Base-by-base conservation (phyloP, 805 yeast genomes). In the Alloascoidea africana region DNA sequence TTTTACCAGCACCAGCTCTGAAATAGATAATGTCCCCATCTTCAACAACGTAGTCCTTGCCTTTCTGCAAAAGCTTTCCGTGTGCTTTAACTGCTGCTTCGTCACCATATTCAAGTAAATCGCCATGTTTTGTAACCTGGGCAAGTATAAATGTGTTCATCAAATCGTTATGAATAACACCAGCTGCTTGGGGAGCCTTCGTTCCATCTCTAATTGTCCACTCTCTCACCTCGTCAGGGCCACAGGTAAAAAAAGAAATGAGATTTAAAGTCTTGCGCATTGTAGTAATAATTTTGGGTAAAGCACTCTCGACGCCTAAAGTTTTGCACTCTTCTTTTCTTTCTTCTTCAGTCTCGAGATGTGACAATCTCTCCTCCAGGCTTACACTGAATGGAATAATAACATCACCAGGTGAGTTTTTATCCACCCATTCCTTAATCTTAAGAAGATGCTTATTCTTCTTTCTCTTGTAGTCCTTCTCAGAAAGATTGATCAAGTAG, bases 171-270 rank as follows among this genome's bases (percentile, higher is more conserved):
- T 91, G 98, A 51, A 89, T 89, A 34, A 91, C 94, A 57, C 96
- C 97, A 16, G 98, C 98, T 34, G 98, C 97, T 54, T 82, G 86
- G n/a, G 98, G 98, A 38, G 96, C 96, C 50, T 83, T 78, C 35
- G 89, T 81, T 49, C 93, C 93, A 48, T 68, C 66, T 62, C 97
- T 76, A 45, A 91, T 76, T 27, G 98, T 91, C 98, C 98, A 91
- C 62, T 93, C 96, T 59, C 96, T 80, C 37, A 87, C 94, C 65
- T 91, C 98, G 44, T 83, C 84, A 33, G 94, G 81, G 49, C 98
- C 98, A 55, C 91, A 79, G 27, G 98, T 91, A 72, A 85, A 91
- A 68, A 79, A 91, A 38, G 96, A 85, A 47, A 87, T 86, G 58
- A 91, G 75, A 47, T 81, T 80, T 42, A 87, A 68, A 43, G 84